Percentiles rank a stretch among this genome's conserved stretches.
These are phyloP conservation scores for Nicotiana tomentosiformis DNA, from an alignment of 257 asterid genomes.

Conservation along the genomic window DNA sequence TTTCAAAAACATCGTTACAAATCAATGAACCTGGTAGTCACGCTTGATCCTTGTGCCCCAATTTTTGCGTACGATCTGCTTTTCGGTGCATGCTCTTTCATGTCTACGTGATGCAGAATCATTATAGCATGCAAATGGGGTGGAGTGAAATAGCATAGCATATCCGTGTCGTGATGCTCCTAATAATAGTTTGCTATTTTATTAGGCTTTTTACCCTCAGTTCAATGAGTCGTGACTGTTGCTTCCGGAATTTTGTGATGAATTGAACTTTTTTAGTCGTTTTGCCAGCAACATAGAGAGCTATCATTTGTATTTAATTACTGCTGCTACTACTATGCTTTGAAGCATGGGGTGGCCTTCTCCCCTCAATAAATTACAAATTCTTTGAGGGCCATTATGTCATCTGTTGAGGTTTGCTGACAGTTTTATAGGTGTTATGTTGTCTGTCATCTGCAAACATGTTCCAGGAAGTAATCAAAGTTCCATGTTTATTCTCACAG, in stretches of 20 bases:
- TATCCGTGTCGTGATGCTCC: background rate
- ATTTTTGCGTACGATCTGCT: background rate
- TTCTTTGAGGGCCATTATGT: background rate
- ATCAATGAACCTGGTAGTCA: constrained; percentile 43
- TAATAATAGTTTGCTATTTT: background rate
- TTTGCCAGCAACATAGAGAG: background rate
- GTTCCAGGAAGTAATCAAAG: background rate
- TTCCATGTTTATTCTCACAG: background rate
- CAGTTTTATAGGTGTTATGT: background rate
- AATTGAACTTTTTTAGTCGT: background rate
- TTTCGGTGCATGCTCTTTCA: background rate
- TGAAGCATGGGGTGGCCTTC: background rate
- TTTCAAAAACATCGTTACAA: constrained; percentile 60
- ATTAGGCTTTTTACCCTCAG: background rate
- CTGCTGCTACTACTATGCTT: background rate
- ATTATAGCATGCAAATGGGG: background rate
- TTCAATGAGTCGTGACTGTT: background rate
- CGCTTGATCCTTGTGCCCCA: constrained; percentile 18
- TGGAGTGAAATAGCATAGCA: background rate
- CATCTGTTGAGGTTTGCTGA: no score
- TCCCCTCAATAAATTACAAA: background rate
- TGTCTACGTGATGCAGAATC: background rate
- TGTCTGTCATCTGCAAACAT: background rate
- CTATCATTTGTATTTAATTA: background rate
- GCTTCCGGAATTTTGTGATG: constrained; percentile 7